A percentile compares a stretch with the other conserved stretches of the same genome.
phyloP scores from a whole-genome alignment of 2,329 filamentous ascomycete species.

The Aureobasidium sp. region DNA sequence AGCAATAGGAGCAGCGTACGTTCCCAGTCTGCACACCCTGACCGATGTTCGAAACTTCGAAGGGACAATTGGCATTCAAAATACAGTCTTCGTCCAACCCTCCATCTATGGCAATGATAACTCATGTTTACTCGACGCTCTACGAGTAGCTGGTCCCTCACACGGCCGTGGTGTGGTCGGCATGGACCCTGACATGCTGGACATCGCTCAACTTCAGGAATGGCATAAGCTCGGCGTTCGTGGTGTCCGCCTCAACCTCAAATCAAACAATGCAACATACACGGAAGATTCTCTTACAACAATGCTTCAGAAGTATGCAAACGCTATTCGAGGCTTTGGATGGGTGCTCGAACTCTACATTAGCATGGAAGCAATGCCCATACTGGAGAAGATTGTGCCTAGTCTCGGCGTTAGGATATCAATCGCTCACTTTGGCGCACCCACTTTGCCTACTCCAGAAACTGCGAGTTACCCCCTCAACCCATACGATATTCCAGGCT shows the following conservation, averaged over 20 bases:
- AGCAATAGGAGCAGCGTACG: slow-evolving; percentile 41
- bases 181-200: slow-evolving; percentile 20
- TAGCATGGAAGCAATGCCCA: slow-evolving; percentile 41
- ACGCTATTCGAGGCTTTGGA: slow-evolving; percentile 39
- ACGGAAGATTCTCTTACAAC: slow-evolving; percentile 32
- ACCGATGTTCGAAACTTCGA: slow-evolving; percentile 36
- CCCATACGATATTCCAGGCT: slow-evolving; percentile 41
- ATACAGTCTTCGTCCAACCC: slow-evolving; percentile 22
- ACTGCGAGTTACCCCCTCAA: not conserved
- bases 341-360: slow-evolving; percentile 55
- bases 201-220: slow-evolving; percentile 16
- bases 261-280: slow-evolving; percentile 28
- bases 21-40: slow-evolving; percentile 41
- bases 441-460: slow-evolving; percentile 25
- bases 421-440: slow-evolving; percentile 50
- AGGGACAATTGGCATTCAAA: slow-evolving; percentile 18
- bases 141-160: slow-evolving; percentile 15
- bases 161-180: slow-evolving; percentile 23
- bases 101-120: slow-evolving; percentile 27
- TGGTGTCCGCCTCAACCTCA: slow-evolving; percentile 25
- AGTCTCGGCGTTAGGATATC: slow-evolving; percentile 43
- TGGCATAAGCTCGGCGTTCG: slow-evolving; percentile 24
- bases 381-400: slow-evolving; percentile 43
- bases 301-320: slow-evolving; percentile 40
- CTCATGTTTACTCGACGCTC: slow-evolving; percentile 23